Percentiles rank a stretch among this genome's conserved stretches.
phyloP scores from a whole-genome alignment of 1,284 basidiomycete species.

The Somion occarium region DNA sequence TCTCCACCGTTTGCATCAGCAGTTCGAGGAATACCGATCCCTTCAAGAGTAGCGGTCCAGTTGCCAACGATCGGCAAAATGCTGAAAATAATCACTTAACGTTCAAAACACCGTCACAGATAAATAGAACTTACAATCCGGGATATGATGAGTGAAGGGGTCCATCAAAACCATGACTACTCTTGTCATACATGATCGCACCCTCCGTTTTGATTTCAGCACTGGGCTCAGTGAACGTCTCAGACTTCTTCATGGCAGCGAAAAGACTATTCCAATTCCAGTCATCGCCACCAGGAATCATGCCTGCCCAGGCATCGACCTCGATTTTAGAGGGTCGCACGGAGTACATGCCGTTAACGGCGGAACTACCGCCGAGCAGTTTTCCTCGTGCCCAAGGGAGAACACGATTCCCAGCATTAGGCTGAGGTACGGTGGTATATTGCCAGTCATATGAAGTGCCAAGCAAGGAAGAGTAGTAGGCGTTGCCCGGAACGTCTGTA shows the following conservation, averaged over 20 bases:
- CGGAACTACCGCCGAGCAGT: conserved; percentile 67
- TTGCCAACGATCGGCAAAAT: conserved; percentile 44
- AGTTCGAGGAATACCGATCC: conserved; percentile 37
- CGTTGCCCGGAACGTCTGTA: conserved; percentile 44
- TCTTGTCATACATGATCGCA: conserved; percentile 36
- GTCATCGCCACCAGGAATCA: conserved; percentile 31
- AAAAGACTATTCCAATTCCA: conserved; percentile 58
- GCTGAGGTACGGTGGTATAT: conserved; percentile 51
- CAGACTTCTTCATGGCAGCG: conserved; percentile 48
- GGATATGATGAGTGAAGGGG: conserved; percentile 46
- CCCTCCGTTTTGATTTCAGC: conserved; percentile 30
- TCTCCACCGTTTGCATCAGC: conserved; percentile 45
- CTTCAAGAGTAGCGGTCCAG: conserved; percentile 46
- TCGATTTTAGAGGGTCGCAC: conserved; percentile 49
- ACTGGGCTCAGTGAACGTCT: conserved; percentile 39
- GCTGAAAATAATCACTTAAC: conserved; percentile 19
- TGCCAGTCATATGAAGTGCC: conserved; percentile 58
- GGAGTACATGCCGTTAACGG: conserved; percentile 71
- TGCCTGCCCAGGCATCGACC: conserved; percentile 48
- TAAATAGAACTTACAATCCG: conserved; percentile 38
- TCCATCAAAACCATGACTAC: conserved; percentile 41
- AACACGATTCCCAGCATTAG: conserved; percentile 31
- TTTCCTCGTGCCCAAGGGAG: conserved; percentile 60
- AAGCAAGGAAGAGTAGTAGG: conserved; percentile 46
- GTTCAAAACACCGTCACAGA: background rate